A percentile compares a stretch with the other conserved stretches of the same genome.
phyloP scores from a whole-genome alignment of 441 rosid genomes.

The Corymbia citriodora region DNA sequence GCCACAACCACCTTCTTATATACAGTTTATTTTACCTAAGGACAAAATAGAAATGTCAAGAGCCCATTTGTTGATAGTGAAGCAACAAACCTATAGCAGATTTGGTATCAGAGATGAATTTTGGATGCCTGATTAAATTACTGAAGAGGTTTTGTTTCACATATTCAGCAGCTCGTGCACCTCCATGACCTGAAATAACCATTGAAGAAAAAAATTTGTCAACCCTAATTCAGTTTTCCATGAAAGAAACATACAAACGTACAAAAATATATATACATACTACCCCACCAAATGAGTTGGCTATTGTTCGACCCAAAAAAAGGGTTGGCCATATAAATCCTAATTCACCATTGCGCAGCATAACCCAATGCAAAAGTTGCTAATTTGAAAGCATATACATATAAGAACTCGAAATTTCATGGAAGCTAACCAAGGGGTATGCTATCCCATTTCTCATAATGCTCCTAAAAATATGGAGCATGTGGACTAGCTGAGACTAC shows the following conservation, averaged over 20 bases:
- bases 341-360: neutral
- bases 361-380: neutral
- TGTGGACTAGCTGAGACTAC: neutral
- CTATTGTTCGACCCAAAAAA: neutral
- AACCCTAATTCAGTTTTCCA: neutral
- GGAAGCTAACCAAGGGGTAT: neutral
- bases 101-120: conserved; percentile 89
- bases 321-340: neutral
- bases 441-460: neutral
- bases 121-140: conserved; percentile 93
- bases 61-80: neutral
- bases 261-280: neutral
- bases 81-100: conserved; percentile 74
- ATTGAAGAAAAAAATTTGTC: neutral
- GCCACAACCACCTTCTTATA: neutral
- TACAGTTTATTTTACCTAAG: neutral
- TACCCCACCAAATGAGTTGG: neutral
- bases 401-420: neutral
- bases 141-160: conserved; percentile 93
- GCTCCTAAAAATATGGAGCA: neutral
- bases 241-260: neutral
- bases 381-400: neutral
- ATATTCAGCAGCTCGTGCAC: conserved; percentile 98
- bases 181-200: conserved; percentile 80
- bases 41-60: neutral